Conservation (phyloP, 352 stramenopile species). For the Phytophthora melonis region DNA sequence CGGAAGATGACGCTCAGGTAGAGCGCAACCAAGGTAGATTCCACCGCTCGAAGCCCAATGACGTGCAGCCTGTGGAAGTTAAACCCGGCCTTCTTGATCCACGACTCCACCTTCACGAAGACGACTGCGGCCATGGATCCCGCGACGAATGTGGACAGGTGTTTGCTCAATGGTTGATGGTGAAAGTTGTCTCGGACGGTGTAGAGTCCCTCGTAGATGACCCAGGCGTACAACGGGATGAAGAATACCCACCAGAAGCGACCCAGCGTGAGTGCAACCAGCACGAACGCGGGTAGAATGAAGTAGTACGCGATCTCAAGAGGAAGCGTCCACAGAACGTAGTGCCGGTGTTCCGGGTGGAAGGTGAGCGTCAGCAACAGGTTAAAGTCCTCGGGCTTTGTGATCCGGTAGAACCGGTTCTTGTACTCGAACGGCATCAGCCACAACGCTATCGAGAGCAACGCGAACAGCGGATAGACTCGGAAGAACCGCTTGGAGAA, state of each 20-base stretch:
- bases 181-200: slow-evolving; percentile 4
- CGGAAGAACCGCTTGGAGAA: slow-evolving; percentile 7
- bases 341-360: slow-evolving; percentile 20
- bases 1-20: slow-evolving; percentile 15
- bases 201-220: slow-evolving; percentile 10
- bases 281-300: slow-evolving; percentile 14
- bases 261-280: slow-evolving; percentile 14
- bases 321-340: slow-evolving; percentile 18
- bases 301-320: slow-evolving; percentile 26
- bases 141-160: slow-evolving; percentile 11
- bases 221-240: slow-evolving; percentile 8
- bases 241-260: slow-evolving; percentile 24
- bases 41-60: neutral
- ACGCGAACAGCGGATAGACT: slow-evolving; percentile 1
- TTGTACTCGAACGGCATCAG: slow-evolving; percentile 16
- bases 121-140: slow-evolving; percentile 18
- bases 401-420: slow-evolving; percentile 3
- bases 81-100: slow-evolving; percentile 7
- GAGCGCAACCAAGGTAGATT: slow-evolving; percentile 4
- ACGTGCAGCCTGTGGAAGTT: neutral
- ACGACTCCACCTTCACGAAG: slow-evolving; percentile 11
- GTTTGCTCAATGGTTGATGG: slow-evolving; percentile 4
- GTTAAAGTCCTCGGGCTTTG: slow-evolving; percentile 5
- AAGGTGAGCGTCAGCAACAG: slow-evolving; percentile 8
- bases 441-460: slow-evolving; percentile 6